Conservation (phyloP, 306 rosid species). For the Rosa rugosa region DNA sequence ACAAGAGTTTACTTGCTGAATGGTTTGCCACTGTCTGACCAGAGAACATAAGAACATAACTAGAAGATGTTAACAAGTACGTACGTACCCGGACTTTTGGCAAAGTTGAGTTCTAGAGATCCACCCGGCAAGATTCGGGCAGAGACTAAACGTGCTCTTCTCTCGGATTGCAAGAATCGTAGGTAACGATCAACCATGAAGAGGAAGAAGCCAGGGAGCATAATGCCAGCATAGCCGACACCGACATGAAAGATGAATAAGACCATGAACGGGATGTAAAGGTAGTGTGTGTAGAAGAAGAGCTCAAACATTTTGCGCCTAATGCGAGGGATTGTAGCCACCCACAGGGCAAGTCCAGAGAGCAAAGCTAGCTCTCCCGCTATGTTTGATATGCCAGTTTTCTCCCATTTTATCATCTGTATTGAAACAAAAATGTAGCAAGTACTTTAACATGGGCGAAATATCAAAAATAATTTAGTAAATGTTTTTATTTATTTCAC, state of each 20-base stretch:
- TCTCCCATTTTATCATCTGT: constrained; percentile 65
- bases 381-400: constrained; percentile 45
- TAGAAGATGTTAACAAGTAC: background rate
- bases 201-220: constrained; percentile 83
- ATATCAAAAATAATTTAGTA: no score
- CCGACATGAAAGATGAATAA: constrained; percentile 80
- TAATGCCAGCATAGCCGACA: constrained; percentile 36
- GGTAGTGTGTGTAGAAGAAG: constrained; percentile 72
- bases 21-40: background rate
- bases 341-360: constrained; percentile 60
- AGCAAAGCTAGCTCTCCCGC: constrained; percentile 74
- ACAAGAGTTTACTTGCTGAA: background rate
- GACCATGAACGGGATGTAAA: constrained; percentile 58
- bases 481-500: no score
- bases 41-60: background rate
- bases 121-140: constrained; percentile 62
- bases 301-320: constrained; percentile 66
- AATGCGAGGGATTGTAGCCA: constrained; percentile 52
- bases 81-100: constrained; percentile 53
- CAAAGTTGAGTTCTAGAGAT: constrained; percentile 71
- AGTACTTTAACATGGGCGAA: background rate
- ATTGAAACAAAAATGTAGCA: constrained; percentile 1
- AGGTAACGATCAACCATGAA: constrained; percentile 75
- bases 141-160: constrained; percentile 42
- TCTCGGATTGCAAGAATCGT: constrained; percentile 60